Evolutionary conservation across 1,284 basidiomycete species (phyloP), one percentile per base, ranked within the genome.

Genomic region (Sutorius eximius): DNA sequence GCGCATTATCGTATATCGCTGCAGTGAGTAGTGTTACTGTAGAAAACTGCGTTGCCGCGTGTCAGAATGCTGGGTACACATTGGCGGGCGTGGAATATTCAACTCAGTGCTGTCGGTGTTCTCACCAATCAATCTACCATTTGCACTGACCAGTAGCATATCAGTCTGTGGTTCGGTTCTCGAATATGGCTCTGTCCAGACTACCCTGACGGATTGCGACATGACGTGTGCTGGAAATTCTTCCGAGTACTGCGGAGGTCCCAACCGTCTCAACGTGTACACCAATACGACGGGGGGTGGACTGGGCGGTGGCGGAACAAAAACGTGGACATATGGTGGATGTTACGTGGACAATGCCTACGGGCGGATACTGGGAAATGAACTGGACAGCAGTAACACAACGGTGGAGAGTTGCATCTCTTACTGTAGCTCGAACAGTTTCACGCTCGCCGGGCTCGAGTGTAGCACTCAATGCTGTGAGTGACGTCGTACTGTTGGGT

Each of bases 191-290:
- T 81, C 81, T 24, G 77, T 73, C 18, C 70, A 75, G 0, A 75
- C 77, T 0, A 61, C 79, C 3, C 67, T 76, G 12, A 64, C 73
- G 3, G 79, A 80, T 43, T 89, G 87, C 63, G 78, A 76, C 58
- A 88, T 89, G 87, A 63, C 77, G 7, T 89, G 86, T 61, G 70
- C 71, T 2, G 86, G 85, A 6, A 83, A 86, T 58, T 73, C 73
- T 45, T 73, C 75, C 3, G 79, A 87, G 62, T 81, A 81, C 52
- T 90, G 89, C 61, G 87, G 89, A 41, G 89, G 87, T 32, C 80
- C 87, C 0, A 74, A 82, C 59, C 67, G 76, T 43, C 53, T 63
- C 5, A 32, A 64, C 27, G 1, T 66, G 27, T 66, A 66, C 32
- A 66, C 64, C 32, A 45, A 62, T 37, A 66, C 61, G 6, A 7